Evolutionary conservation across 352 stramenopile genomes (phyloP).

Genomic region (Globisporangium orthogonon): DNA sequence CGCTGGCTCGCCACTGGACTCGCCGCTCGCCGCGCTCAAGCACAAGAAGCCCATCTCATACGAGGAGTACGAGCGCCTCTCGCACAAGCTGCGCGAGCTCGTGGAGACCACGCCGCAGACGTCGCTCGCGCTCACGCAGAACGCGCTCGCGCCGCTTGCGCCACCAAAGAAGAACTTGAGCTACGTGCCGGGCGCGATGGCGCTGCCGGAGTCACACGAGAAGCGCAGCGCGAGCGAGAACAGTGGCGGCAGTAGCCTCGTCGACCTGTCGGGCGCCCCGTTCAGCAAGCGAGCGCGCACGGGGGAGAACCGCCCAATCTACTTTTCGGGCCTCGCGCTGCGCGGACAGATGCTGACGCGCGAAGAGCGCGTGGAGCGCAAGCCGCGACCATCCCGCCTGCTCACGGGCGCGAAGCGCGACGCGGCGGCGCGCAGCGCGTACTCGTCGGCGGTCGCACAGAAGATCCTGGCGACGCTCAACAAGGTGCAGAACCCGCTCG

Average conservation of each 20-base stretch:
- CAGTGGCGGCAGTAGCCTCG: conserved; percentile 8
- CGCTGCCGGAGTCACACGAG: conserved; percentile 8
- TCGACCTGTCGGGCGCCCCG: conserved; percentile 19
- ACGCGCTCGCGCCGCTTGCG: conserved; percentile 24
- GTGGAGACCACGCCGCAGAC: conserved; percentile 59
- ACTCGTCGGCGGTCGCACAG: conserved; percentile 68
- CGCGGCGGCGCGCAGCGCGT: conserved; percentile 44
- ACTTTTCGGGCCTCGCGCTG: conserved; percentile 28
- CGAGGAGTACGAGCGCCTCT: conserved; percentile 68
- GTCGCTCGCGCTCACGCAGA: conserved; percentile 49
- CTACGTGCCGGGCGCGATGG: conserved; percentile 36
- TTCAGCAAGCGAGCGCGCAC: conserved; percentile 42
- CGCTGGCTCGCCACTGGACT: conserved; percentile 31
- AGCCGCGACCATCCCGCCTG: conserved; percentile 58
- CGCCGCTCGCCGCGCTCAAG: conserved; percentile 55
- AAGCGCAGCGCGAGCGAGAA: conserved; percentile 16
- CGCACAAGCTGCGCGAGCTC: conserved; percentile 53
- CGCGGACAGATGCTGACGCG: conserved; percentile 30
- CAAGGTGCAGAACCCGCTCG: conserved; percentile 76
- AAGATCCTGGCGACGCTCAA: conserved; percentile 79
- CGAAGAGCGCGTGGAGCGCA: conserved; percentile 49
- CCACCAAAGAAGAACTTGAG: conserved; percentile 16
- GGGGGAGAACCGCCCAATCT: conserved; percentile 28
- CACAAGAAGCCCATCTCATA: conserved; percentile 73
- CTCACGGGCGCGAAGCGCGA: conserved; percentile 69